A percentile compares a stretch with the other conserved stretches of the same genome.
These are phyloP conservation scores for Atkinsonella hypoxylon DNA, from an alignment of 2,329 filamentous ascomycete genomes.

Conservation along the genomic window DNA sequence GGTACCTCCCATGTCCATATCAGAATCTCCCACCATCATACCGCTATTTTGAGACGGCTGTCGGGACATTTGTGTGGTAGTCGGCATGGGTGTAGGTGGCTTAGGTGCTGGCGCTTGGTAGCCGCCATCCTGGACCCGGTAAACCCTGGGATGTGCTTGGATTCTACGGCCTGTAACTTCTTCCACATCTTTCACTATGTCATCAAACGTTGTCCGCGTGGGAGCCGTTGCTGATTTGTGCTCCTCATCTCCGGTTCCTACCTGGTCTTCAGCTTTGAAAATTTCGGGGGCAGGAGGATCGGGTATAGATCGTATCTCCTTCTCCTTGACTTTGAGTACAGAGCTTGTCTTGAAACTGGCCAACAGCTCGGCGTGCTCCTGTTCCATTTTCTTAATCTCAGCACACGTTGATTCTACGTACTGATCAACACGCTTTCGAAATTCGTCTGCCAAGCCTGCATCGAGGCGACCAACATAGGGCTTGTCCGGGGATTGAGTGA, in stretches of 20 bases:
- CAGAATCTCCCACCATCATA: conserved; percentile 44
- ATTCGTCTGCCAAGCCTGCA: conserved; percentile 67
- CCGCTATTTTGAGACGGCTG: conserved; percentile 44
- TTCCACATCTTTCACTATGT: conserved; percentile 67
- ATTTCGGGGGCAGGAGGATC: conserved; percentile 48
- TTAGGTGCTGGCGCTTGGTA: conserved; percentile 48
- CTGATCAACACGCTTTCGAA: conserved; percentile 63
- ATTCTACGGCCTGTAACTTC: conserved; percentile 55
- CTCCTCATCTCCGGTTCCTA: conserved; percentile 38
- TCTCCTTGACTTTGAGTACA: conserved; percentile 60
- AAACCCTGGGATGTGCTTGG: conserved; percentile 49
- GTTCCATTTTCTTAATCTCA: conserved; percentile 78
- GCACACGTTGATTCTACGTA: conserved; percentile 61
- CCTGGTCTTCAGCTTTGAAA: conserved; percentile 50
- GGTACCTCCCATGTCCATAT: conserved; percentile 53
- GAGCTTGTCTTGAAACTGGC: conserved; percentile 61
- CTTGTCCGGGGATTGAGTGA: conserved; percentile 36
- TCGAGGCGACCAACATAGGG: conserved; percentile 55
- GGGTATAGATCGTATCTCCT: conserved; percentile 56
- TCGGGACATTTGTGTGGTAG: conserved; percentile 31
- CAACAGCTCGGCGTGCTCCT: conserved; percentile 64
- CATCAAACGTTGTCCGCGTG: conserved; percentile 47
- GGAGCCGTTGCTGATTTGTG: conserved; percentile 20
- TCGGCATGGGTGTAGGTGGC: conserved; percentile 17
- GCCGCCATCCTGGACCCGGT: conserved; percentile 68